Base-by-base conservation (phyloP, 164 flowering plant species). In the Nymphaea colorata region DNA sequence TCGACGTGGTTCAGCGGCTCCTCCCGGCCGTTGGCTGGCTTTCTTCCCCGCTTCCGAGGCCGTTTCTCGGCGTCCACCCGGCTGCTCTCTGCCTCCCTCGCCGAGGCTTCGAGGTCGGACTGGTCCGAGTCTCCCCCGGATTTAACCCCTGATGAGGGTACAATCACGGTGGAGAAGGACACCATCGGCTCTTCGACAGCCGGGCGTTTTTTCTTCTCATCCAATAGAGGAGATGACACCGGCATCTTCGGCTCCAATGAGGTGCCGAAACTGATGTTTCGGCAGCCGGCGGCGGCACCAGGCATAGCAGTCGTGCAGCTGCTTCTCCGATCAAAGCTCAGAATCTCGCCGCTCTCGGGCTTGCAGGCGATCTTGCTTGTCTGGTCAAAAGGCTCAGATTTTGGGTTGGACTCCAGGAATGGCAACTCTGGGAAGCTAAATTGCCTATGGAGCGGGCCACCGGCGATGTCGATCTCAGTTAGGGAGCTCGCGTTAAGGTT, bases 1-100 rank as follows among this genome's bases (percentile, higher is more conserved):
- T 93, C 98, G 0, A 93, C 98, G 62, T 91, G 97, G 70, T 93
- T 93, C 78, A 93, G 64, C 0, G 98, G 97, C 81, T 93, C 96
- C 69, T 88, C 91, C 47, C 98, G 77, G 2, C 98, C 98, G 70
- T 93, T 93, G 0, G 97, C 98, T 0, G 98, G 98, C 53, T 91
- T 93, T 63, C 97, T 68, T 8, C 98, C 98, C 0, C 98, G 76
- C 72, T 93, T 93, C 62, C 93, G 62, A 0, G 98, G 97, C 64
- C 77, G 74, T 70, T 86, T 88, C 77, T 89, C 95, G 2, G 81
- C 87, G 64, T 61, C 64, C 17, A 82, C 83, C 3, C 53, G 18
- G 65, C 87, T 79, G 61, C 88, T 87, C 36, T 87, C 96, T 2
- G 80, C 85, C 51, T 87, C 94, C 44, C 82, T 73, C 41, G 84